These are phyloP conservation scores for Vanderwaltozyma polyspora DNA, from an alignment of 805 yeast species.

Conservation along the genomic window DNA sequence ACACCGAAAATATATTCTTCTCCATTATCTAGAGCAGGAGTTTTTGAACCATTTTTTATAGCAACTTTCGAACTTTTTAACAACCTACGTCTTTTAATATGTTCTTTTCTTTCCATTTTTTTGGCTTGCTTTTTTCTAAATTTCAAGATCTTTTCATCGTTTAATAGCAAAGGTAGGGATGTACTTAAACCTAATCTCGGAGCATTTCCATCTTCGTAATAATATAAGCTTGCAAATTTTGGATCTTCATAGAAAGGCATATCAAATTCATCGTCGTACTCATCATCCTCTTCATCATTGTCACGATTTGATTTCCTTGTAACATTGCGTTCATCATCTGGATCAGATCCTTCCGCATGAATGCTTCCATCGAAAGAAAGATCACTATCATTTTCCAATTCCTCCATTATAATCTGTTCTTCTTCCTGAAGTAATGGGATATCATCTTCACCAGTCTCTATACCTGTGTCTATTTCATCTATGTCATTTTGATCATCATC, in stretches of 20 bases:
- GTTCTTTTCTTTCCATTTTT: conserved; percentile 21
- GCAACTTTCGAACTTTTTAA: conserved; percentile 10
- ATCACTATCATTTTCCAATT: conserved; percentile 23
- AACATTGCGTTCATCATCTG: conserved; percentile 13
- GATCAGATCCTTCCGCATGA: conserved; percentile 25
- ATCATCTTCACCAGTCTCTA: conserved; percentile 26
- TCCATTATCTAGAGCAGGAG: conserved; percentile 30
- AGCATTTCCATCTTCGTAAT: conserved; percentile 25
- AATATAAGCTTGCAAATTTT: conserved; percentile 25
- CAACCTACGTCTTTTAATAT: conserved; percentile 20
- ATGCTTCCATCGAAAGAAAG: conserved; percentile 26
- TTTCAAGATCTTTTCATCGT: conserved; percentile 20
- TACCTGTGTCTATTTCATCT: conserved; percentile 24
- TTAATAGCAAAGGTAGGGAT: conserved; percentile 23
- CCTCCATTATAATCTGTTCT: conserved; percentile 23
- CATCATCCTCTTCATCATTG: conserved; percentile 12
- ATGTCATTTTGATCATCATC: conserved; percentile 15
- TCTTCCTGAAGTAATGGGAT: conserved; percentile 24
- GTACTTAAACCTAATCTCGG: conserved; percentile 26
- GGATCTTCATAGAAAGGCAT: conserved; percentile 35
- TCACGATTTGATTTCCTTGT: conserved; percentile 3
- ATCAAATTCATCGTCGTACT: conserved; percentile 21
- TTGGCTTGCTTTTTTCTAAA: conserved; percentile 21
- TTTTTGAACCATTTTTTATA: conserved; percentile 27
- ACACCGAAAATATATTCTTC: conserved; percentile 27